Evolutionary conservation across 1,139 yeast genomes (phyloP), one percentile per base, ranked within the genome.

Genomic region (Debaryomyces sp.): DNA sequence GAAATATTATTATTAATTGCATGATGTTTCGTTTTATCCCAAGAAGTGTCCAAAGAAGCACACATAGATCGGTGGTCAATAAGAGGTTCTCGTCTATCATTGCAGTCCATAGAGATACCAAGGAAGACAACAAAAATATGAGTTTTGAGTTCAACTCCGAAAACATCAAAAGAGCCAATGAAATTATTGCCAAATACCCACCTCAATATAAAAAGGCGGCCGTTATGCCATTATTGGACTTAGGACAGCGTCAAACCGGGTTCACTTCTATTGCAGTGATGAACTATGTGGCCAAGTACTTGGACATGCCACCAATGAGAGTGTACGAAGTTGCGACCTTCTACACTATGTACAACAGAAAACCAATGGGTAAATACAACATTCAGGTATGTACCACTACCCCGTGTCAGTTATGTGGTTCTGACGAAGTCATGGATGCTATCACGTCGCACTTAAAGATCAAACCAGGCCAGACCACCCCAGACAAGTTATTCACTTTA

Each of bases 241-340:
- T 89, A 59, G 96, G 96, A 41, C 96, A 89, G 71, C 88, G 96
- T 64, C 96, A 89, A 71, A 77, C 78, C 51, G 96, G 96, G 0
- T 89, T 86, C 75, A 87, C 96, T 43, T 87, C 96, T 43, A 88
- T 90, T 57, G 80, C 92, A 24, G 96, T 91, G 54, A 89, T 94
- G 94, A 90, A 92, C 73, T 91, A 92, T 66, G 96, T 89, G 40
- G 96, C 96, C 52, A 83, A 86, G 70, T 64, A 87, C 63, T 79
- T 89, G 62, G 94, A 89, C 62, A 87, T 89, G 86, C 96, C 96
- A 29, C 96, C 96, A 54, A 89, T 89, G 96, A 83, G 96, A 74
- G 96, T 89, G 29, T 89, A 89, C 68, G 96, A 89, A 68, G 96
- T 89, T 52, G 96, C 96, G 36, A 87, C 96, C 43, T 89, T 89